Base-by-base conservation (phyloP, 768 basidiomycete genomes). In the Boletus rex-veris region DNA sequence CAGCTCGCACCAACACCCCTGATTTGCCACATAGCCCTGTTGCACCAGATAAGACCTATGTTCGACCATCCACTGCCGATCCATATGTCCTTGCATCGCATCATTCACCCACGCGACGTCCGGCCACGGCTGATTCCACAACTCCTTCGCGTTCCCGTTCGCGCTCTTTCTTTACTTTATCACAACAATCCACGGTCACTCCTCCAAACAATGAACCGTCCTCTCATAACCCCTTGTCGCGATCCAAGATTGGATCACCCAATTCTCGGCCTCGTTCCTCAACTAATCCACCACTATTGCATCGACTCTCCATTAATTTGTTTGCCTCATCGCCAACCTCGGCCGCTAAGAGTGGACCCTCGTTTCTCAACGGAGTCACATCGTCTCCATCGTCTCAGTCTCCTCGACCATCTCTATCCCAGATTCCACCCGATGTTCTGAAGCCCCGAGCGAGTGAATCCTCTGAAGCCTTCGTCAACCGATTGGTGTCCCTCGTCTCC, bases 281-380 rank as follows among this genome's bases (percentile, higher is more conserved):
- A 33, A 86, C 87, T 19, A 88, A 85, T 56, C 85, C 88, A 4
- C 84, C 86, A 18, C 71, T 88, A 48, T 66, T 90, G 37, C 85
- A 84, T 64, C 82, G 88, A 40, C 69, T 89, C 58, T 90, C 87
- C 9, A 70, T 87, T 57, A 84, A 81, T 59, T 69, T 87, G 37
- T 84, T 88, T 53, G 76, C 80, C 9, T 74, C 75, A 39, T 71
- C 76, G 15, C 71, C 76, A 26, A 67, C 76, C 12, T 68, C 76
- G 19, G 61, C 43, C 26, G 36, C 58, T 18, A 71, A 62, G 52
- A 51, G 44, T 14, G 60, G 47, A 1, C 33, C 48, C 12, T 21
- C 49, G 35, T 48, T 53, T 38, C 48, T 48, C 26, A 62, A 58
- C 49, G 55, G 48, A 14, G 33, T 49, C 26, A 18, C 50, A 28